Conservation (phyloP, 140 eudicot genomes). For the Oenanthe javanica region DNA sequence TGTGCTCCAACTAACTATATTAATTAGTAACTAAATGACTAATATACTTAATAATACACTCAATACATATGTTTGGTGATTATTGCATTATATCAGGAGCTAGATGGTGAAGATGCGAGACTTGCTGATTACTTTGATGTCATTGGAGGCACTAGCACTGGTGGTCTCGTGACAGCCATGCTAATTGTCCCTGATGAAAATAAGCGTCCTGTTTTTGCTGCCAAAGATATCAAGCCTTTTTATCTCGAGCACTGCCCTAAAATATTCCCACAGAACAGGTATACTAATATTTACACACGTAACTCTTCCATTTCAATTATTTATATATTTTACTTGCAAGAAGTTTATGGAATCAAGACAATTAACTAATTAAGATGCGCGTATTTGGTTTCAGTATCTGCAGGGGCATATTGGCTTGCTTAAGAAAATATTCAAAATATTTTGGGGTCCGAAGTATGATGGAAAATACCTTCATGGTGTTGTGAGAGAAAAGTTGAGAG, state of each 20-base stretch:
- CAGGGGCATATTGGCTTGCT: background rate
- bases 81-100: background rate
- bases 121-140: constrained; percentile 13
- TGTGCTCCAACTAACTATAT: too few relatives aligned
- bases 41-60: background rate
- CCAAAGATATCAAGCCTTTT: constrained; percentile 8
- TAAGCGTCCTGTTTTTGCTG: constrained; percentile 8
- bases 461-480: background rate
- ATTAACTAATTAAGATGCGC: background rate
- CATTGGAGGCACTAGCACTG: constrained; percentile 6
- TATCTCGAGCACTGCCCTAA: constrained; percentile 9
- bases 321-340: too few relatives aligned
- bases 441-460: background rate
- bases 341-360: background rate
- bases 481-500: constrained; percentile 3
- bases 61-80: background rate
- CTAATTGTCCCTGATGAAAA: constrained; percentile 5
- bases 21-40: too few relatives aligned
- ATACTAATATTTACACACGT: too few relatives aligned
- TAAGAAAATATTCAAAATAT: constrained; percentile 1
- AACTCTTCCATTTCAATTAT: too few relatives aligned
- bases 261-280: background rate
- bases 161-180: constrained; percentile 9
- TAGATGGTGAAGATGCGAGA: constrained; percentile 10
- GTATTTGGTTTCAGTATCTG: background rate